Evolutionary conservation across 2,329 filamentous ascomycete species (phyloP).

Genomic region (Cucurbitaria berberidis): DNA sequence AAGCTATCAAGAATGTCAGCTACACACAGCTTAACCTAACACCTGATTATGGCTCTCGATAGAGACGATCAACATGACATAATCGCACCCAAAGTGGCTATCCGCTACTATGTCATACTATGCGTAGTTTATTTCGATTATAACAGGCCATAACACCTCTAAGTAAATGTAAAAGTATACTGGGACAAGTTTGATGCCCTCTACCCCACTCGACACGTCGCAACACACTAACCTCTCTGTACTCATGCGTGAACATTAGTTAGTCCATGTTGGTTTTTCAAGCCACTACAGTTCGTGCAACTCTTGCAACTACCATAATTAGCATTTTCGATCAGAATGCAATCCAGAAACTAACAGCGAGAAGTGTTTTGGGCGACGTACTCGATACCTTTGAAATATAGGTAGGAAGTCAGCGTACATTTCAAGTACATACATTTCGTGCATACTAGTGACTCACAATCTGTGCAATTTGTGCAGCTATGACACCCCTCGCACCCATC

Average conservation of each 20-base stretch:
- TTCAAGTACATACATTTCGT: background rate
- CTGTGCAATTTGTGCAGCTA: background rate
- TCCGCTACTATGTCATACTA: no score
- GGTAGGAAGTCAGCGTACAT: background rate
- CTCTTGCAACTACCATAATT: background rate
- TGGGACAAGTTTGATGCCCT: no score
- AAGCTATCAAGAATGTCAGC: no score
- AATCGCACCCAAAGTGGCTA: no score
- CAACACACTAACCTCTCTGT: no score
- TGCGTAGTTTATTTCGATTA: no score
- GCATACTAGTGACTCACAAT: background rate
- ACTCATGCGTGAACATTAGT: background rate
- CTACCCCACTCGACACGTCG: no score
- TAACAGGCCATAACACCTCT: no score
- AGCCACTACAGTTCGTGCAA: background rate
- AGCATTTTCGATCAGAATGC: background rate
- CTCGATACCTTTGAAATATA: background rate
- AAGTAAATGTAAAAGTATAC: no score
- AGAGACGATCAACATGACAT: no score
- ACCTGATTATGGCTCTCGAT: no score
- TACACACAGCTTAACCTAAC: no score
- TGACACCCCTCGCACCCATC: background rate
- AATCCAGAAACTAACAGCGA: background rate
- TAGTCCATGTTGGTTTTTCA: background rate
- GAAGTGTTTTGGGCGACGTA: background rate